phyloP scores from a whole-genome alignment of 2,329 filamentous ascomycete genomes.

The Helotiales sp. region DNA sequence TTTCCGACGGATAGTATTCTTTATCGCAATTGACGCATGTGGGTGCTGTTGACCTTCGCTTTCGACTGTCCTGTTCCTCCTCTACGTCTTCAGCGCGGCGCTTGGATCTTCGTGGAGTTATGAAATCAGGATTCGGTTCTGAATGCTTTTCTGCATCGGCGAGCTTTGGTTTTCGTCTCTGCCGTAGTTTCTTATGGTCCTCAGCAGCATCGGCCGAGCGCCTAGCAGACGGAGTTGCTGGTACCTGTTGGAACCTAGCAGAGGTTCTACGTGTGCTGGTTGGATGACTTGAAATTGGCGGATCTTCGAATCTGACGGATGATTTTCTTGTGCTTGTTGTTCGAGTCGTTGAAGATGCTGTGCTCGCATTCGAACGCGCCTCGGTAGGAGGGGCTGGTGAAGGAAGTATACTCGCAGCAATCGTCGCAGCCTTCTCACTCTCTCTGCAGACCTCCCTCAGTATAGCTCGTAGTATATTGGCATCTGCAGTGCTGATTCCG shows the following conservation, averaged over 20 bases:
- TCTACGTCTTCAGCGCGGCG: neutral
- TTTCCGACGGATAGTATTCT: neutral
- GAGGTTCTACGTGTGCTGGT: neutral
- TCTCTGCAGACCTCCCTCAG: neutral
- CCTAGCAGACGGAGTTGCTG: neutral
- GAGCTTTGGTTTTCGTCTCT: neutral
- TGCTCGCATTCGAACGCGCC: neutral
- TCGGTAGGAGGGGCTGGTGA: neutral
- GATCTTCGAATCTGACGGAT: neutral
- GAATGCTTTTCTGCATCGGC: neutral
- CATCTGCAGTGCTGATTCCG: neutral
- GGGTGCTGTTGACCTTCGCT: neutral
- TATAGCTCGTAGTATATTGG: neutral
- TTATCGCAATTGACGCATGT: neutral
- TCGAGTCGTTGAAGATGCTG: neutral
- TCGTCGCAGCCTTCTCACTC: neutral
- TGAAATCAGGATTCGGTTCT: neutral
- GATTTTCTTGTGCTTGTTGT: neutral
- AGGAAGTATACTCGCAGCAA: neutral
- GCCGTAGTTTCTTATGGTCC: neutral
- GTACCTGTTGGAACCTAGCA: neutral
- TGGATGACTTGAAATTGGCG: neutral
- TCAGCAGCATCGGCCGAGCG: neutral
- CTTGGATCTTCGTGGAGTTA: neutral
- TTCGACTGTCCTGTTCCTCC: neutral